Percentiles rank a stretch among this genome's conserved stretches.
Conservation (phyloP, 306 rosid genomes). For the Sicyos baderoa region DNA sequence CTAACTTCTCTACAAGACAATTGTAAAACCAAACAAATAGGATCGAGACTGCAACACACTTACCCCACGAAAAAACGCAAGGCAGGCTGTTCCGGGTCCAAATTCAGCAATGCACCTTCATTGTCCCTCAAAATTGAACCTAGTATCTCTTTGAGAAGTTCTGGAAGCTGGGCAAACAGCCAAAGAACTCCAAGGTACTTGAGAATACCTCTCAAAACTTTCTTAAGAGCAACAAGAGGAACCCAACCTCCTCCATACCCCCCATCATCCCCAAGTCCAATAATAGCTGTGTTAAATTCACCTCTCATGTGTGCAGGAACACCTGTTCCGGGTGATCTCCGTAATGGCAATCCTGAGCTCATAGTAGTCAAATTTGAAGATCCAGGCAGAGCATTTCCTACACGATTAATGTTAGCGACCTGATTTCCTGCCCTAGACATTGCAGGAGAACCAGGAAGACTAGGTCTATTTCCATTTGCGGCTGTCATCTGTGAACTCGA, state of each 20-base stretch:
- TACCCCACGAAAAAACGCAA: slow-evolving; percentile 97
- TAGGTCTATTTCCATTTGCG: slow-evolving; percentile 74
- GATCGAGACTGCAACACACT: slow-evolving; percentile 20
- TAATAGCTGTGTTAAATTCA: slow-evolving; percentile 91
- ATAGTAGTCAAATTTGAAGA: slow-evolving; percentile 66
- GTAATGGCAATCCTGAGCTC: slow-evolving; percentile 51
- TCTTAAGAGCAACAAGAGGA: slow-evolving; percentile 96
- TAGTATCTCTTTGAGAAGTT: slow-evolving; percentile 77
- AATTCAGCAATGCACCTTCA: slow-evolving; percentile 89
- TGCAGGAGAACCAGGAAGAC: slow-evolving; percentile 57
- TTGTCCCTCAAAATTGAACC: slow-evolving; percentile 97
- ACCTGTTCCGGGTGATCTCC: slow-evolving; percentile 77
- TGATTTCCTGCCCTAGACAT: slow-evolving; percentile 75
- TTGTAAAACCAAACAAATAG: neutral
- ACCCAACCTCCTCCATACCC: slow-evolving; percentile 99
- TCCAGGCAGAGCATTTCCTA: slow-evolving; percentile 70
- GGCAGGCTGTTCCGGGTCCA: slow-evolving; percentile 99
- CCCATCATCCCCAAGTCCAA: slow-evolving; percentile 99
- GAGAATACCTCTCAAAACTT: slow-evolving; percentile 93
- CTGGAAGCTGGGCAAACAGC: slow-evolving; percentile 97
- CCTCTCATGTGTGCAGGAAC: slow-evolving; percentile 98
- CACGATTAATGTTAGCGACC: slow-evolving; percentile 61
- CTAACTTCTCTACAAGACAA: neutral
- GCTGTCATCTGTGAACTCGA: slow-evolving; percentile 51
- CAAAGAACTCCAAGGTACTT: slow-evolving; percentile 97